phyloP scores from a whole-genome alignment of 768 basidiomycete genomes.

The Tylopilus subfusipes region DNA sequence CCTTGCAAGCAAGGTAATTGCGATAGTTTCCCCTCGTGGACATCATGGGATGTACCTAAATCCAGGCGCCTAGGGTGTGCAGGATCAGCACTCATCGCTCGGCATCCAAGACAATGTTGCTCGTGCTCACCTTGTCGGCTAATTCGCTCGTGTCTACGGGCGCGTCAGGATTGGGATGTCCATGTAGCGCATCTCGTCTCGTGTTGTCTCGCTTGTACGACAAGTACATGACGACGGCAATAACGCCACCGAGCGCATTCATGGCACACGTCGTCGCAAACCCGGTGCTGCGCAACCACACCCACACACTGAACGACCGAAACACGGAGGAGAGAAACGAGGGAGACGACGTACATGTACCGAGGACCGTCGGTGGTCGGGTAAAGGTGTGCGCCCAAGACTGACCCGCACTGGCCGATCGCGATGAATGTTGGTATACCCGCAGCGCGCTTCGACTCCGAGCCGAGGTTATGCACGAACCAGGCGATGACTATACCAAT shows the following conservation, averaged over 20 bases:
- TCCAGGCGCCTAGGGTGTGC: slow-evolving; percentile 8
- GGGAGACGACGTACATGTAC: slow-evolving; percentile 49
- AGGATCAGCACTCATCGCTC: neutral
- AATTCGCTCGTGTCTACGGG: slow-evolving; percentile 59
- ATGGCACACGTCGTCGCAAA: slow-evolving; percentile 48
- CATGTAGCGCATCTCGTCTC: slow-evolving; percentile 49
- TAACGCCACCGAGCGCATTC: slow-evolving; percentile 10
- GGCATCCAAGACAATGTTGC: too few species aligned
- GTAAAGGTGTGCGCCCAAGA: slow-evolving; percentile 73
- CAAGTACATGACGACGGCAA: slow-evolving; percentile 47
- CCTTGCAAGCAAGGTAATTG: neutral
- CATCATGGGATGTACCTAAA: slow-evolving; percentile 23
- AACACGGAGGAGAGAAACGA: neutral
- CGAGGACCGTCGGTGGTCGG: slow-evolving; percentile 59
- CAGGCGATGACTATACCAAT: slow-evolving; percentile 75
- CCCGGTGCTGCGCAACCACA: slow-evolving; percentile 38
- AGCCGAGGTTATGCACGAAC: slow-evolving; percentile 77
- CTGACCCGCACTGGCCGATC: slow-evolving; percentile 73
- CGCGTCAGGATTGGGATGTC: slow-evolving; percentile 42
- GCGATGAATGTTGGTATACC: slow-evolving; percentile 79
- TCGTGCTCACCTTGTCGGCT: slow-evolving; percentile 56
- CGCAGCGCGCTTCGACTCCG: slow-evolving; percentile 72
- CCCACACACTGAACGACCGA: neutral
- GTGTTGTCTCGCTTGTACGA: slow-evolving; percentile 64
- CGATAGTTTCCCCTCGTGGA: neutral